phyloP scores from a whole-genome alignment of 2,329 filamentous ascomycete species.

The Aspergillus fumigatus region DNA sequence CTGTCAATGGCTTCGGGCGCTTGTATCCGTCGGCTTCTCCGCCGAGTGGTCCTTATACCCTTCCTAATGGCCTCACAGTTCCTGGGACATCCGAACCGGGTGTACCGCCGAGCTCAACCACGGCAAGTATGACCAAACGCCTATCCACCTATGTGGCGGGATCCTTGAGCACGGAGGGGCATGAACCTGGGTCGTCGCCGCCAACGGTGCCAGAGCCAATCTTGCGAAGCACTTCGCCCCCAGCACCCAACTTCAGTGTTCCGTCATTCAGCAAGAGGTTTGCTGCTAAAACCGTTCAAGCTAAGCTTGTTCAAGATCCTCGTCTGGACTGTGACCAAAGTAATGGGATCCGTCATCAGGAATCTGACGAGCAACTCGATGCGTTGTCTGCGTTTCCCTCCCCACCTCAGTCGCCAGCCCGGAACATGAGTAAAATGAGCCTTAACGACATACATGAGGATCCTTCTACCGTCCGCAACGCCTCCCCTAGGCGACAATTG shows the following conservation, averaged over 20 bases:
- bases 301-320: constrained; percentile 11
- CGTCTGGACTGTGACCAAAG: constrained; percentile 13
- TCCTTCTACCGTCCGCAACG: constrained; percentile 8
- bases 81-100: not conserved
- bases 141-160: constrained; percentile 22
- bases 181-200: constrained; percentile 16
- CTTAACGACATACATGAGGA: constrained; percentile 19
- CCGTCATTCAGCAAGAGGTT: constrained; percentile 39
- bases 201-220: constrained; percentile 23
- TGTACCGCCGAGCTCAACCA: constrained; percentile 15
- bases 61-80: constrained; percentile 11
- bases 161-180: constrained; percentile 14
- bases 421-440: constrained; percentile 20
- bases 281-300: constrained; percentile 16
- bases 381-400: constrained; percentile 23
- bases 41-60: constrained; percentile 13
- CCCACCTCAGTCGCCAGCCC: constrained; percentile 30
- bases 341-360: constrained; percentile 7
- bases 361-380: constrained; percentile 7
- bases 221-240: constrained; percentile 28
- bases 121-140: constrained; percentile 21
- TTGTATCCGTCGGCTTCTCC: constrained; percentile 15
- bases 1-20: constrained; percentile 10
- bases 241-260: constrained; percentile 40
- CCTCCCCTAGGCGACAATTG: constrained; percentile 16